Evolutionary conservation across 257 asterid genomes (phyloP), one percentile per base, ranked within the genome.

Genomic region (Scutellaria baicalensis): DNA sequence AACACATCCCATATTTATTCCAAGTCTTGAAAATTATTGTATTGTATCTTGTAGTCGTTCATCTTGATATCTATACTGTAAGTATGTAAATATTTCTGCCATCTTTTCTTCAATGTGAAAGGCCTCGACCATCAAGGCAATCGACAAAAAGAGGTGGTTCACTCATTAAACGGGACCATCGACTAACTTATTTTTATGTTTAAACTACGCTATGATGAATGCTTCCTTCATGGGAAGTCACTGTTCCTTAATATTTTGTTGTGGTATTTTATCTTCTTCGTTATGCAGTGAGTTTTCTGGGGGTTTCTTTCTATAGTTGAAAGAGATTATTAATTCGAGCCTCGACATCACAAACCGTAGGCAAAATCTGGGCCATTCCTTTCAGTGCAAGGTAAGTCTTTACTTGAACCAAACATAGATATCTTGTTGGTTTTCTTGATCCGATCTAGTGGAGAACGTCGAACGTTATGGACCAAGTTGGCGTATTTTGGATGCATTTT

Each of bases 341-440:
- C 27, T 23, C 2, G 1, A 1, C 27, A 23, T 23, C 27, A 23
- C 27, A 23, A 23, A 23, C 27, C 2, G 27, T 23, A 23, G 27
- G 27, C 27, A 23, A 1, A 23, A 23, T 23, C 27, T 2, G 33
- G 0, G 2, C 33, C 4, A 27, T 5, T 27, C 0, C 38, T 27
- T 27, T 1, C 2, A 66, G 33, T 27, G 33, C 33, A 27, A 27
- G 33, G 33, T 27, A 27, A 27, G 2, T 1, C 4, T 27, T 27
- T 27, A 27, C 33, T 27, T 27, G 33, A 27, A 27, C 4, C 33
- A 5, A 27, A 27, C 33, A 27, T 27, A 27, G 33, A 27, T 27
- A 27, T 27, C 33, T 74, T 77, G 60, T 31, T 77, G 78, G 48
- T 75, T n/a, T 77, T 83, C 45, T 21, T 83, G 14, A 49, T 83